phyloP scores from a whole-genome alignment of 73 alveolate genomes.

The Paramecium tetraurelia region DNA sequence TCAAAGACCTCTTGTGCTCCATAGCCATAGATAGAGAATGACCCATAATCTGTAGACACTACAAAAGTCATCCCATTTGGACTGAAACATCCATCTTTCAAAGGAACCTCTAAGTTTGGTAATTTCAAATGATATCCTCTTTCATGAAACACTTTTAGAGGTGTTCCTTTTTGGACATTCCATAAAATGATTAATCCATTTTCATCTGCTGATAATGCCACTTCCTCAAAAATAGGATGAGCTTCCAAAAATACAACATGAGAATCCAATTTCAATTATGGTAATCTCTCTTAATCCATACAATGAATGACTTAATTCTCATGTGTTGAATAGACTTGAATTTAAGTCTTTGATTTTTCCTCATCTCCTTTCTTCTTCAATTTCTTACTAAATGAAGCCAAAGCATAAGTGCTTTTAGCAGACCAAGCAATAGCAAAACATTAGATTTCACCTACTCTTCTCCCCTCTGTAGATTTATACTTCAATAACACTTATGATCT shows the following conservation, averaged over 20 bases:
- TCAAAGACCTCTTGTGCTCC: constrained; percentile 33
- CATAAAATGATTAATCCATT: constrained; percentile 48
- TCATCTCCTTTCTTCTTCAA: constrained; percentile 54
- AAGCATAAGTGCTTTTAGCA: constrained; percentile 46
- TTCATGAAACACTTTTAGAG: constrained; percentile 56
- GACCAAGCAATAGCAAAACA: constrained; percentile 53
- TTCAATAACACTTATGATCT: neutral
- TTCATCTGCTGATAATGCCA: constrained; percentile 54
- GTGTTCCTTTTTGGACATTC: constrained; percentile 11
- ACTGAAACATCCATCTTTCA: constrained; percentile 61
- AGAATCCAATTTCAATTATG: neutral
- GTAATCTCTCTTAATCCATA: neutral
- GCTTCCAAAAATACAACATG: constrained; percentile 49
- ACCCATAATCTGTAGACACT: constrained; percentile 55
- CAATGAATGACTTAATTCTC: constrained; percentile 19
- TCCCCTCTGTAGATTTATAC: neutral
- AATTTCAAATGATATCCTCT: constrained; percentile 58
- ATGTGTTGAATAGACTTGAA: neutral
- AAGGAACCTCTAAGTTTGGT: constrained; percentile 63
- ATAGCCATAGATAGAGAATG: constrained; percentile 57
- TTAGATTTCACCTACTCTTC: constrained; percentile 18
- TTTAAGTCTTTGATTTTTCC: constrained; percentile 40
- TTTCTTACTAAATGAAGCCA: constrained; percentile 54
- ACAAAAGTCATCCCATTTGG: constrained; percentile 59
- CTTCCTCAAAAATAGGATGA: constrained; percentile 52